Base-by-base conservation (phyloP, 805 yeast genomes). In the Saccharomycopsis javanensis region DNA sequence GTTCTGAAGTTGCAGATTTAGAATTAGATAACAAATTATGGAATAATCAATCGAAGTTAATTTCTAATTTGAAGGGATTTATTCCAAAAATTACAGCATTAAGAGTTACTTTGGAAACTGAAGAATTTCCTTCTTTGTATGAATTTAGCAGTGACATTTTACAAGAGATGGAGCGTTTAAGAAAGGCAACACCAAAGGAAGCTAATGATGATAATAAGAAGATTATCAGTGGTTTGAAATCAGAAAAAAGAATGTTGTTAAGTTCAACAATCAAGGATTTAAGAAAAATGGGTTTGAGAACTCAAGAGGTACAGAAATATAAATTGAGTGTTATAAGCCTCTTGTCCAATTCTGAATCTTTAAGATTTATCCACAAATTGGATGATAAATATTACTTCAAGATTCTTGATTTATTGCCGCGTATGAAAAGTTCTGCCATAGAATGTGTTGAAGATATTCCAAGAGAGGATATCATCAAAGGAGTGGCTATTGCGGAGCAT, bases 191-290 rank as follows among this genome's bases (percentile, higher is more conserved):
- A 1, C 99, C 99, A 1, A 70, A 72, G 1, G 77, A 72, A 2
- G 73, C 77, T 62, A 84, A 79, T 4, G 88, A 91, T 55, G 95
- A 86, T 38, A 83, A 81, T 62, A 89, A 90, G 71, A 86, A 86
- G 67, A 66, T 73, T 0, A 69, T 85, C 38, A 83, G 90, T 1
- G 77, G 88, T 5, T 74, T 94, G 69, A 87, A 85, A 65, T 77
- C 84, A n/a, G 92, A 88, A 65, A 94, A 94, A 70, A 76, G 83
- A 59, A 86, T 85, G 62, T 69, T 90, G 5, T 72, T 95, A 55
- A 86, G 94, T 70, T 88, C 84, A 57, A 79, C 90, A 0, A 70
- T 94, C 59, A 82, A 82, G 61, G 94, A 88, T 62, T 71, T 92
- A 55, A 79, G 82, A 66, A 72, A 82, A 58, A 80, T 88, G 66